Percentiles rank a stretch among this genome's conserved stretches.
phyloP scores from a whole-genome alignment of 768 basidiomycete species.

The Hericium erinaceus region DNA sequence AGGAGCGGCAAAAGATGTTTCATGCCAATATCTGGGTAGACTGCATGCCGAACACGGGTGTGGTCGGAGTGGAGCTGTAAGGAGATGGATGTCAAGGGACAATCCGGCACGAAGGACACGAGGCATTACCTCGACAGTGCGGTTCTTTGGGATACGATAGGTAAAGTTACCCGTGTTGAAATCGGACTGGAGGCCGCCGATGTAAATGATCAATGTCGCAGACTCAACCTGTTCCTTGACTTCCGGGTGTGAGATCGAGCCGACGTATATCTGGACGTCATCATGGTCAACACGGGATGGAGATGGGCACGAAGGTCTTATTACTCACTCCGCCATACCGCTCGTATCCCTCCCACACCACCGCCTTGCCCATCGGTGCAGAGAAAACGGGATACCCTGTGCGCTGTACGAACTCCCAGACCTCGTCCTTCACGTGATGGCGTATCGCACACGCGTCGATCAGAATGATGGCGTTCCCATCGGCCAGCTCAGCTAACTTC shows the following conservation, averaged over 20 bases:
- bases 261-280: slow-evolving; percentile 59
- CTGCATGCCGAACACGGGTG: slow-evolving; percentile 54
- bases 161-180: slow-evolving; percentile 89
- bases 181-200: slow-evolving; percentile 65
- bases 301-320: neutral
- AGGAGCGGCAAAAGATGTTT: slow-evolving; percentile 69
- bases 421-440: slow-evolving; percentile 55
- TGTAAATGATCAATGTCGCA: slow-evolving; percentile 65
- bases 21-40: slow-evolving; percentile 63
- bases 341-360: slow-evolving; percentile 57
- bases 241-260: slow-evolving; percentile 54
- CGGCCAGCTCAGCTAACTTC: slow-evolving; percentile 51
- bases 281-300: neutral
- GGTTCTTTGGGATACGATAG: slow-evolving; percentile 50
- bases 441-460: slow-evolving; percentile 77
- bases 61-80: slow-evolving; percentile 67
- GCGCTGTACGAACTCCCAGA: slow-evolving; percentile 48
- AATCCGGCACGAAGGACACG: neutral
- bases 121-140: slow-evolving; percentile 50
- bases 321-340: slow-evolving; percentile 72
- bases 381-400: slow-evolving; percentile 70
- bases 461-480: slow-evolving; percentile 59
- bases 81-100: neutral
- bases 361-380: slow-evolving; percentile 77
- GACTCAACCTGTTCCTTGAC: slow-evolving; percentile 66